These are phyloP conservation scores for Lunularia cruciata DNA, from an alignment of 225 moss, liverwort and hornwort species.

Conservation along the genomic window DNA sequence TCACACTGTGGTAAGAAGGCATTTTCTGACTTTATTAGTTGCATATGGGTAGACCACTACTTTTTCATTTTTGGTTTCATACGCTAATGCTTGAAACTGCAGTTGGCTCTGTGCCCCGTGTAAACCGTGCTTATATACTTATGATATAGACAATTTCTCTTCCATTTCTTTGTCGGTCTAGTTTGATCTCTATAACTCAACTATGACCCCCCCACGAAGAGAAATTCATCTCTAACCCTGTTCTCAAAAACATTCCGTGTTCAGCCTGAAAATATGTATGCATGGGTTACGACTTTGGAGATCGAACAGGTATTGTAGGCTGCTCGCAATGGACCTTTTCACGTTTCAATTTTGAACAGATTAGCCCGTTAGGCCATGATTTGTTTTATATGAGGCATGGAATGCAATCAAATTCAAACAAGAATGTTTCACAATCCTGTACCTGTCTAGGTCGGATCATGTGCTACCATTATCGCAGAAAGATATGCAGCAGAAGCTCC, in stretches of 20 bases:
- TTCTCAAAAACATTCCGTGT: background rate
- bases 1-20: slow-evolving; percentile 15
- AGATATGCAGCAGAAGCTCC: slow-evolving; percentile 37
- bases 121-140: background rate
- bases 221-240: background rate
- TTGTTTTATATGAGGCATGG: no score
- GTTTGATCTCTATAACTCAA: no score
- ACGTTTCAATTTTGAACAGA: no score
- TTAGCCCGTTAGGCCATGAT: no score
- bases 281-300: slow-evolving; percentile 29
- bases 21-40: background rate
- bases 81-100: background rate
- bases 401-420: no score
- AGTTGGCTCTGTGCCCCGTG: background rate
- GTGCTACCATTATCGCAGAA: slow-evolving; percentile 35
- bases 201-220: no score
- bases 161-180: no score
- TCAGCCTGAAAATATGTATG: slow-evolving; percentile 28
- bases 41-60: background rate
- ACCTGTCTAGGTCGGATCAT: slow-evolving; percentile 32
- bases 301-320: slow-evolving; percentile 35
- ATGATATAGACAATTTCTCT: no score
- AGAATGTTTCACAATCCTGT: background rate
- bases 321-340: no score
- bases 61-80: no score